These are phyloP conservation scores for Suhomyces sp. DNA, from an alignment of 805 yeast species.

Conservation along the genomic window DNA sequence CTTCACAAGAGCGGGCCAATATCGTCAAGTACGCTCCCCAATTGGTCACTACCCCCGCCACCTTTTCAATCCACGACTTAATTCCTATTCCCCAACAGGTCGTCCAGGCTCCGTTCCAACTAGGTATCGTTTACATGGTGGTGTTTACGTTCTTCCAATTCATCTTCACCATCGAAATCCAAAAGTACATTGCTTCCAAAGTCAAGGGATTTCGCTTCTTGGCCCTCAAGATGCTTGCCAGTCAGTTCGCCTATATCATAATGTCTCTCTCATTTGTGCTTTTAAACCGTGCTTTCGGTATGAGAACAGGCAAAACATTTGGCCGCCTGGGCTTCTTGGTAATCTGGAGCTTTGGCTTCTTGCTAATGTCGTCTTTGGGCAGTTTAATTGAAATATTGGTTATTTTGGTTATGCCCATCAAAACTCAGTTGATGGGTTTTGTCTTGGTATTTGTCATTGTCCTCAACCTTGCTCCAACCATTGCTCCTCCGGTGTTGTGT, in stretches of 20 bases:
- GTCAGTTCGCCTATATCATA: constrained; percentile 28
- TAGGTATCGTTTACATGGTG: constrained; percentile 32
- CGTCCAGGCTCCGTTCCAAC: constrained; percentile 30
- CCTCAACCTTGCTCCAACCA: constrained; percentile 28
- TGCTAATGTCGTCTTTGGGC: constrained; percentile 32
- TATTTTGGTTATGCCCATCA: constrained; percentile 19
- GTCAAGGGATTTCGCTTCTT: constrained; percentile 26
- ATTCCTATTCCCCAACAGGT: constrained; percentile 24
- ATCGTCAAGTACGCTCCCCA: constrained; percentile 19
- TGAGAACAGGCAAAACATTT: constrained; percentile 19
- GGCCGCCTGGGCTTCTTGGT: constrained; percentile 34
- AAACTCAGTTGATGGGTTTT: constrained; percentile 29
- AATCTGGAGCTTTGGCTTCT: constrained; percentile 29
- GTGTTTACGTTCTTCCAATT: constrained; percentile 36
- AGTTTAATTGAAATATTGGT: constrained; percentile 27
- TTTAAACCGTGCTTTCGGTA: constrained; percentile 29
- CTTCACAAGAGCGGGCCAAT: constrained; percentile 3
- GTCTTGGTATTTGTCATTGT: constrained; percentile 27
- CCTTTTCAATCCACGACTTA: constrained; percentile 19
- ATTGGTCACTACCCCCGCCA: constrained; percentile 23
- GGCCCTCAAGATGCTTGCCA: constrained; percentile 20
- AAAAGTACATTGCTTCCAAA: constrained; percentile 24
- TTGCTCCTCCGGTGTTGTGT: constrained; percentile 26
- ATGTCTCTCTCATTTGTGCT: constrained; percentile 27
- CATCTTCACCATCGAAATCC: constrained; percentile 24